These are phyloP conservation scores for Dendrobium catenatum DNA, from an alignment of 106 monocot species.

Conservation along the genomic window DNA sequence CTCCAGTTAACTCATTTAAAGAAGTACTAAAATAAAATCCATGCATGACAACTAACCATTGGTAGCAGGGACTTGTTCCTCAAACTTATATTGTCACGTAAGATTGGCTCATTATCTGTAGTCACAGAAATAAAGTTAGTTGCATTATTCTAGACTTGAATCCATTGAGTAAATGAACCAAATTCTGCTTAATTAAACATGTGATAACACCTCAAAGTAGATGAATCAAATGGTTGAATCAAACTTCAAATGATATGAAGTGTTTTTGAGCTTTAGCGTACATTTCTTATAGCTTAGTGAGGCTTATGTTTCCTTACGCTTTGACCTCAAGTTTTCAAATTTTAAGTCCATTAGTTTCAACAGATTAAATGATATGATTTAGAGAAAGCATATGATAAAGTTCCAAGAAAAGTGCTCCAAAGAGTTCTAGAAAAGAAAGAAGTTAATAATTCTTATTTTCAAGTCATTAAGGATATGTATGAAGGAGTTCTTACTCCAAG, in stretches of 20 bases:
- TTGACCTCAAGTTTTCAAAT: neutral
- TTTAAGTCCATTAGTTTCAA: too few relatives aligned
- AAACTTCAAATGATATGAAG: neutral
- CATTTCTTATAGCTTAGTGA: neutral
- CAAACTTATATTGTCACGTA: conserved; percentile 72
- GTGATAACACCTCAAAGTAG: neutral
- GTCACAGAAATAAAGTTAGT: neutral
- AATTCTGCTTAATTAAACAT: neutral
- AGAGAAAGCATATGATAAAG: too few relatives aligned
- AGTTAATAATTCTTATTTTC: too few relatives aligned
- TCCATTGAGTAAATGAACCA: neutral
- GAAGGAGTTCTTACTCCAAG: too few relatives aligned
- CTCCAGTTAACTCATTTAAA: neutral
- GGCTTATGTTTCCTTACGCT: neutral
- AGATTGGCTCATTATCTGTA: conserved; percentile 77
- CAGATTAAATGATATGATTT: too few relatives aligned
- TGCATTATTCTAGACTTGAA: neutral
- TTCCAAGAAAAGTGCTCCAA: too few relatives aligned
- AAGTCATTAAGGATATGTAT: too few relatives aligned
- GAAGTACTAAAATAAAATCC: neutral
- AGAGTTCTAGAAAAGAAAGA: too few relatives aligned
- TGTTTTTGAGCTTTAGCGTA: neutral
- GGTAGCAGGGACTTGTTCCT: conserved; percentile 63
- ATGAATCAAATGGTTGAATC: neutral
- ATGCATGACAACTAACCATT: conserved; percentile 45